These are phyloP conservation scores for Rhodotorula mucilaginosa DNA, from an alignment of 1,284 basidiomycete genomes.

Conservation along the genomic window DNA sequence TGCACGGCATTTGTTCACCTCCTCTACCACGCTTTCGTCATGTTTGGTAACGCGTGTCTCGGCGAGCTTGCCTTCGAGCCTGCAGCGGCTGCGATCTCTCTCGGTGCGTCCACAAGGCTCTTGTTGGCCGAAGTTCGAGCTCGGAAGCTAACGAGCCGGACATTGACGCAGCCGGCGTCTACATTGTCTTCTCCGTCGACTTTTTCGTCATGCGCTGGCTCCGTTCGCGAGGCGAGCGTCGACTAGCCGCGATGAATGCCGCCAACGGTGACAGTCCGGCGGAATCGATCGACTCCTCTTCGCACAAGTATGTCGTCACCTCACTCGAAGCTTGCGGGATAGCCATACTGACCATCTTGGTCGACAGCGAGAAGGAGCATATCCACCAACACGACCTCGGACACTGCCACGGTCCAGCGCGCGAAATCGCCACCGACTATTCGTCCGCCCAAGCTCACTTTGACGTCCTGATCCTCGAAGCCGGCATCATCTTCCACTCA, in stretches of 20 bases:
- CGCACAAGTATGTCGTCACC: background rate
- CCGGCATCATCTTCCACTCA: conserved; percentile 53
- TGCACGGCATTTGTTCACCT: conserved; percentile 54
- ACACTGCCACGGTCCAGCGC: conserved; percentile 39
- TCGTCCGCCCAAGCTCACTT: conserved; percentile 43
- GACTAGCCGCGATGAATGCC: background rate
- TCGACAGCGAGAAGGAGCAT: conserved; percentile 17
- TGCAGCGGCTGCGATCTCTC: conserved; percentile 50
- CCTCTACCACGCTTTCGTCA: conserved; percentile 51
- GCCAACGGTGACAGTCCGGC: conserved; percentile 4
- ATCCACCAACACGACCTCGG: conserved; percentile 11
- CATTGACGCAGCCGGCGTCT: conserved; percentile 9
- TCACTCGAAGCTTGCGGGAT: background rate
- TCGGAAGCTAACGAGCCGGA: too few species aligned
- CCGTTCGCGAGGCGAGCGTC: conserved; percentile 15
- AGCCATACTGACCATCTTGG: background rate
- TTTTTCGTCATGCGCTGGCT: conserved; percentile 47
- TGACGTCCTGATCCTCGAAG: conserved; percentile 51
- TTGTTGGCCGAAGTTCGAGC: background rate
- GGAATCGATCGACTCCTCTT: background rate
- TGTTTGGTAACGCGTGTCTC: conserved; percentile 50
- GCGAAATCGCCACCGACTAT: conserved; percentile 36
- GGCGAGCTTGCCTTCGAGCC: conserved; percentile 52
- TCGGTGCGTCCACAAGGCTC: conserved; percentile 40
- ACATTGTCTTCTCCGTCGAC: conserved; percentile 48